These are phyloP conservation scores for Claviceps sp. DNA, from an alignment of 2,329 filamentous ascomycete genomes.

Conservation along the genomic window DNA sequence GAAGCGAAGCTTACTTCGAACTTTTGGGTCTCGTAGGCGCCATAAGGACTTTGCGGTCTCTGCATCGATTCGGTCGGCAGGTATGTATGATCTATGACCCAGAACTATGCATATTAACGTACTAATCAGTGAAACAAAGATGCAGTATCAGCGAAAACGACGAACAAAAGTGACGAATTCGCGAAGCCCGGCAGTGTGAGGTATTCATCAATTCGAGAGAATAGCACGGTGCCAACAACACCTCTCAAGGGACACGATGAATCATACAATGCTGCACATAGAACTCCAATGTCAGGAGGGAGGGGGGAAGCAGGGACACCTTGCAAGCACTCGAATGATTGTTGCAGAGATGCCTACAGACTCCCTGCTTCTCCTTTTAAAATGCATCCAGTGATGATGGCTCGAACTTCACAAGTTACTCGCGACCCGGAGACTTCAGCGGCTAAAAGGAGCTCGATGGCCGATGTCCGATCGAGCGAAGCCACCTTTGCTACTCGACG, in stretches of 20 bases:
- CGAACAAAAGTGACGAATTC: not conserved
- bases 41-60: conserved; percentile 10
- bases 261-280: too few relatives aligned
- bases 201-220: not conserved
- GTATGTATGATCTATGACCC: conserved; percentile 5
- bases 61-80: conserved; percentile 7
- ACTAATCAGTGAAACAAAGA: not conserved
- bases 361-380: conserved; percentile 3
- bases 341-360: not conserved
- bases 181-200: not conserved
- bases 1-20: conserved; percentile 16
- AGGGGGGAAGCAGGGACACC: not conserved
- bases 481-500: not conserved
- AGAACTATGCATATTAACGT: not conserved
- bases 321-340: not conserved
- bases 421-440: not conserved
- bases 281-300: not conserved
- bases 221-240: not conserved
- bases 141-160: not conserved
- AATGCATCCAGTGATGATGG: conserved; percentile 6
- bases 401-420: not conserved
- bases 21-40: conserved; percentile 15
- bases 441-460: conserved; percentile 3
- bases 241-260: not conserved
- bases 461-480: not conserved